A percentile compares a stretch with the other conserved stretches of the same genome.
These are phyloP conservation scores for Pichia sp. DNA, from an alignment of 1,139 yeast species.

Conservation along the genomic window DNA sequence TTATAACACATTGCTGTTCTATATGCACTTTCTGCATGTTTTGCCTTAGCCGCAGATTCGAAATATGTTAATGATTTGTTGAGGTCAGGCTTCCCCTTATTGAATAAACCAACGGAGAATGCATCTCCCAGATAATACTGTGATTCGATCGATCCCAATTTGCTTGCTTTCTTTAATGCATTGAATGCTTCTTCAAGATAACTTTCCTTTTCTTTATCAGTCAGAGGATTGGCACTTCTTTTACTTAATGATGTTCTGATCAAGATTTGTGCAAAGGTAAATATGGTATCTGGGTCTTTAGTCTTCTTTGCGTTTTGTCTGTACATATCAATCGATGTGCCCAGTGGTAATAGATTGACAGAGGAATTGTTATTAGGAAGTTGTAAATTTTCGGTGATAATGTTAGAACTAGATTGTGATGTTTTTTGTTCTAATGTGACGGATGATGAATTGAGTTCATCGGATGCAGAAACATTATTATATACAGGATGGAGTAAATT, in stretches of 20 bases:
- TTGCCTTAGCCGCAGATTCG: constrained; percentile 90
- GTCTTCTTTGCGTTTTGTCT: constrained; percentile 82
- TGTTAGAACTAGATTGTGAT: background rate
- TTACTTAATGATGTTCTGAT: constrained; percentile 23
- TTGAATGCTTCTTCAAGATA: constrained; percentile 74
- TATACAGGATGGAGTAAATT: constrained; percentile 14
- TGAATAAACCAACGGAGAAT: constrained; percentile 75
- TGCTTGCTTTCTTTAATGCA: constrained; percentile 70
- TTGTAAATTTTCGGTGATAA: background rate
- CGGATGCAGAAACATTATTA: background rate
- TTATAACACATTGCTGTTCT: constrained; percentile 90
- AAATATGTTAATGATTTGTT: constrained; percentile 75
- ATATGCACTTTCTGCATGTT: constrained; percentile 88
- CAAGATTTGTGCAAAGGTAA: constrained; percentile 75
- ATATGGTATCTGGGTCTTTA: constrained; percentile 80
- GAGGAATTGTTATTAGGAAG: background rate
- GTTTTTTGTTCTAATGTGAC: background rate
- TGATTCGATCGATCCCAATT: constrained; percentile 84
- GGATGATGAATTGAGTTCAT: background rate
- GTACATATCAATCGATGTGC: constrained; percentile 85
- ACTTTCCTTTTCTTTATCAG: constrained; percentile 38
- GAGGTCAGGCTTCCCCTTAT: constrained; percentile 68
- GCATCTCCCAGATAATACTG: constrained; percentile 91
- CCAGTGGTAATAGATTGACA: constrained; percentile 60
- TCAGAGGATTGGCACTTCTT: constrained; percentile 20